Conservation (phyloP, 768 basidiomycete species). For the Mycena olivaceomarginata region DNA sequence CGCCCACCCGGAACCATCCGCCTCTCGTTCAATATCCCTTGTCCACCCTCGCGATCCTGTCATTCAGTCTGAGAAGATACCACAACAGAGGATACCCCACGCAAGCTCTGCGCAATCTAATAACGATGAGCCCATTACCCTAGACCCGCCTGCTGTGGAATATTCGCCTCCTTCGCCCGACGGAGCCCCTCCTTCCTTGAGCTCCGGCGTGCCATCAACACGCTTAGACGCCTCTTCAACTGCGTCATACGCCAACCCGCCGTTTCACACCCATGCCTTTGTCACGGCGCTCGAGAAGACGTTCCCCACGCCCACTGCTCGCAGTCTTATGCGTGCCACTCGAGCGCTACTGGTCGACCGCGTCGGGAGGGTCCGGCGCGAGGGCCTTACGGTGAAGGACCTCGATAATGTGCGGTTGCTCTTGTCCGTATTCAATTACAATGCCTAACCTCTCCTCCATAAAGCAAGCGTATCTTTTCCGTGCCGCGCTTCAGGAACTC, state of each 20-base stretch:
- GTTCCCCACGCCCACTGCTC: slow-evolving; percentile 84
- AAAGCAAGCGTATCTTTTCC: slow-evolving; percentile 97
- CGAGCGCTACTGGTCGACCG: slow-evolving; percentile 88
- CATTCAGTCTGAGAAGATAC: slow-evolving; percentile 21
- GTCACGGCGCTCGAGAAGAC: slow-evolving; percentile 82
- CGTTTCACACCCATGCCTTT: slow-evolving; percentile 90
- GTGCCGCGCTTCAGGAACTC: slow-evolving; percentile 93
- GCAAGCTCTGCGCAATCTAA: slow-evolving; percentile 2
- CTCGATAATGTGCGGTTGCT: slow-evolving; percentile 81
- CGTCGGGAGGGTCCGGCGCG: slow-evolving; percentile 80
- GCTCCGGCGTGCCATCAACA: slow-evolving; percentile 40
- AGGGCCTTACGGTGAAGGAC: slow-evolving; percentile 85
- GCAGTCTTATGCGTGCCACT: slow-evolving; percentile 89
- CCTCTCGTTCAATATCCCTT: slow-evolving; percentile 39
- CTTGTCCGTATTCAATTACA: slow-evolving; percentile 2
- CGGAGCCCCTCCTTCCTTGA: neutral
- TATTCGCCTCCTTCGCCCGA: slow-evolving; percentile 9
- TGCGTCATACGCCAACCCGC: slow-evolving; percentile 76
- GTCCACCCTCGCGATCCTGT: slow-evolving; percentile 38
- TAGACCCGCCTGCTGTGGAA: slow-evolving; percentile 1
- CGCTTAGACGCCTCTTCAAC: slow-evolving; percentile 32
- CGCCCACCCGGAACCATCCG: slow-evolving; percentile 35
- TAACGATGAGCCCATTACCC: neutral
- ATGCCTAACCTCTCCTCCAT: slow-evolving; percentile 15
- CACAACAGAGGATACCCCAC: slow-evolving; percentile 18